Base-by-base conservation (phyloP, 495 filamentous ascomycete genomes). In the Staphylotrichum longicolle region DNA sequence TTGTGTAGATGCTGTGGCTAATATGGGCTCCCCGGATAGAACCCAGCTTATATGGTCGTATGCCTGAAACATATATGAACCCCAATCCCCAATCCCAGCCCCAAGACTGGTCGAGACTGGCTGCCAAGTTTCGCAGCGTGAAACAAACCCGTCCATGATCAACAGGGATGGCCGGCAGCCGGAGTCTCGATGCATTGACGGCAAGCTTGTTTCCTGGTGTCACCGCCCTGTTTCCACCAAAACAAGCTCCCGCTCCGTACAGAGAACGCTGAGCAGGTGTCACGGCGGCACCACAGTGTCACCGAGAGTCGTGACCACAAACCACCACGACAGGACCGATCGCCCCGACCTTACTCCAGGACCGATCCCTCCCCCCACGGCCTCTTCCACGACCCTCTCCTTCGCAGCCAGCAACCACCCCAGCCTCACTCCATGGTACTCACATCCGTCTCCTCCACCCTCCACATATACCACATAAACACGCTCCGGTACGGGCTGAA, bases 381-480 rank as follows among this genome's bases (percentile, higher is more conserved):
- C 10, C 6, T 39, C 6, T 39, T 39, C 6, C 5, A 39, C 10
- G 6, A 39, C 20, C 20, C 20, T 27, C 20, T 27, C 20, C 20
- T 27, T 27, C 20, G 20, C 20, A 27, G 1, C 20, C 20, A 27
- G 20, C 20, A 27, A 27, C 20, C 20, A 27, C 20, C 20, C 20
- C 20, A 27, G 20, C 20, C 53, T 63, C 45, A 78, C 62, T 83
- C 82, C 75, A 91, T 73, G 42, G 85, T 84, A 51, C 82, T 83
- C 8, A 93, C 70, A 75, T 94, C 85, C 4, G 91, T 89, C 65
- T 88, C 83, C 68, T 89, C 87, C 14, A 92, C 83, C 54, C 86
- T 78, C 93, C 93, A 97, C 90, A 95, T 93, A 73, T 92, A 93
- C 90, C 90, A 95, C 70, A 74, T 78, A 54, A 73, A 84, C 76